These are phyloP conservation scores for Prunus mira DNA, from an alignment of 306 rosid species.

Conservation along the genomic window DNA sequence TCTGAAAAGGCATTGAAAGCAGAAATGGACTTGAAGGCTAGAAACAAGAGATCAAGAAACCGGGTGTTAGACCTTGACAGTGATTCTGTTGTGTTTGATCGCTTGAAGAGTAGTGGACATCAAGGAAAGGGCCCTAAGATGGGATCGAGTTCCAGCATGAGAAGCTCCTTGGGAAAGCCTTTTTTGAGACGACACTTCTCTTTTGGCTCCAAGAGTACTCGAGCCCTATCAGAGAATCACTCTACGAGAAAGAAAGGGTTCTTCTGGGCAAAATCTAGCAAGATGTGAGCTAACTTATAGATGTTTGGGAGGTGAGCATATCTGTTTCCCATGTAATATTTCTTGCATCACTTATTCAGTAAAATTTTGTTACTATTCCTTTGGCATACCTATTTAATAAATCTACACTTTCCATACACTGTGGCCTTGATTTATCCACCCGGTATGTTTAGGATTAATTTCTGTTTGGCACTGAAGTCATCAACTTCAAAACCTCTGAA, in stretches of 20 bases:
- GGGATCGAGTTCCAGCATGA: constrained; percentile 63
- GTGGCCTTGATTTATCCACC: not conserved
- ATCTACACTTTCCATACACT: not conserved
- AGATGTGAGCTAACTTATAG: constrained; percentile 37
- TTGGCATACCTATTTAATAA: constrained; percentile 7
- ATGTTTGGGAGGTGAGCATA: constrained; percentile 51
- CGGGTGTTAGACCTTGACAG: constrained; percentile 58
- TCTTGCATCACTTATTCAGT: constrained; percentile 17
- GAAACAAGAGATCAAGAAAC: constrained; percentile 56
- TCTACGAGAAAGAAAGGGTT: constrained; percentile 73
- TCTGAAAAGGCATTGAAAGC: constrained; percentile 73
- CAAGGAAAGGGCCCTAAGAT: constrained; percentile 50
- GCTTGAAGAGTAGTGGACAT: constrained; percentile 39
- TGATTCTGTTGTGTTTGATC: constrained; percentile 47
- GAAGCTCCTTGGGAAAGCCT: constrained; percentile 60
- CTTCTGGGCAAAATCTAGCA: constrained; percentile 88
- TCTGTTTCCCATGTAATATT: constrained; percentile 10
- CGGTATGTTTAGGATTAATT: constrained; percentile 5
- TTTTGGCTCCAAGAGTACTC: constrained; percentile 72
- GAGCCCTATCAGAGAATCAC: constrained; percentile 45
- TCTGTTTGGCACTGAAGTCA: constrained; percentile 20
- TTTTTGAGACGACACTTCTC: constrained; percentile 82
- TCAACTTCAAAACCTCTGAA: constrained; percentile 6
- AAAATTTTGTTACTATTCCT: constrained; percentile 12
- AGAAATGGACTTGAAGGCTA: constrained; percentile 68